phyloP scores from a whole-genome alignment of 1,139 yeast genomes.

The Kodamaea fungicola region DNA sequence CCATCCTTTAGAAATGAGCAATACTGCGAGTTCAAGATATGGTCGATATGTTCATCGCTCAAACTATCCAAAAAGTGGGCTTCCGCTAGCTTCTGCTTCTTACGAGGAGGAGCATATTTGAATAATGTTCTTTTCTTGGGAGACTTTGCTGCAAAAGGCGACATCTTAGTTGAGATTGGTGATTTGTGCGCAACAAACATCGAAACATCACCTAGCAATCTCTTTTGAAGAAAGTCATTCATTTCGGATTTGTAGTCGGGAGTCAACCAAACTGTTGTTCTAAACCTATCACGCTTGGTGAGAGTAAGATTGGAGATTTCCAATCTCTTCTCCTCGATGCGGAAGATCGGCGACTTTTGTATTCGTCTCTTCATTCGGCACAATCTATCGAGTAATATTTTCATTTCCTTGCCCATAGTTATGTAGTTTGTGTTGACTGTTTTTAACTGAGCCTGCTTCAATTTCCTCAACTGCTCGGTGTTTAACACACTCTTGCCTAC shows the following conservation, averaged over 20 bases:
- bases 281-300: slow-evolving; percentile 3
- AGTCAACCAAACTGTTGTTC: slow-evolving; percentile 6
- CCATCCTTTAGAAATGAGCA: slow-evolving; percentile 19
- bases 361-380: slow-evolving; percentile 1
- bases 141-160: no score
- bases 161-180: no score
- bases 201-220: slow-evolving; percentile 14
- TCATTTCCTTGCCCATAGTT: slow-evolving; percentile 4
- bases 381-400: background rate
- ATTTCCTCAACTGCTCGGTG: slow-evolving; percentile 4
- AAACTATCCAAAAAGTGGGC: slow-evolving; percentile 6
- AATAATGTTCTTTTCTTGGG: background rate
- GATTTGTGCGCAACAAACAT: background rate
- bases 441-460: slow-evolving; percentile 1
- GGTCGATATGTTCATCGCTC: slow-evolving; percentile 15
- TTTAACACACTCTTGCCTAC: background rate
- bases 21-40: slow-evolving; percentile 19
- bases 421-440: slow-evolving; percentile 2
- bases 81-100: slow-evolving; percentile 1
- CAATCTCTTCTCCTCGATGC: slow-evolving; percentile 3
- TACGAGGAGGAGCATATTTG: background rate
- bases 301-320: slow-evolving; percentile 3
- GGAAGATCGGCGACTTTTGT: slow-evolving; percentile 7
- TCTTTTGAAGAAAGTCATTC: slow-evolving; percentile 19
- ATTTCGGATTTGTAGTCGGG: slow-evolving; percentile 19